Percentiles rank a stretch among this genome's conserved stretches.
Conservation (phyloP, 371 early-diverging fungal genomes). For the Mucor lusitanicus region DNA sequence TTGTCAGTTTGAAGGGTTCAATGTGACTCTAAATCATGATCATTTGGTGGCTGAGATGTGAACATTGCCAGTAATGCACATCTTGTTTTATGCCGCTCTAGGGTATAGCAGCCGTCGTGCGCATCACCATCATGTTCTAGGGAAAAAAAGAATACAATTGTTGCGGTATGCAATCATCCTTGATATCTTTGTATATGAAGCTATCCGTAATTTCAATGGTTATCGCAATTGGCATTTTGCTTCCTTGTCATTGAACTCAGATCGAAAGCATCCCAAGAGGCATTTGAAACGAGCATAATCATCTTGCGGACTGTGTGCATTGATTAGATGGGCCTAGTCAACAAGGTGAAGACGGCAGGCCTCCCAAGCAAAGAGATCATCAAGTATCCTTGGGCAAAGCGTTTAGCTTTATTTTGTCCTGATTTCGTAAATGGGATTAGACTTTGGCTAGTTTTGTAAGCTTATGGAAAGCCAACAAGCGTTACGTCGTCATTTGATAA, state of each 20-base stretch:
- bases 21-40: constrained; percentile 2
- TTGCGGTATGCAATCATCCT: not conserved
- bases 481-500: too few species aligned
- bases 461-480: too few species aligned
- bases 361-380: too few species aligned
- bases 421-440: too few species aligned
- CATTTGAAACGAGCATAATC: too few species aligned
- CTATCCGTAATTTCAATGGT: not conserved
- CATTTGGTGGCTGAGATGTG: not conserved
- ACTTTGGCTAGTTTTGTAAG: too few species aligned
- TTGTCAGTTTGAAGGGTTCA: not conserved
- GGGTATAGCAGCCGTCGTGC: not conserved
- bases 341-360: too few species aligned
- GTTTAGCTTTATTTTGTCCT: too few species aligned
- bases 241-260: not conserved
- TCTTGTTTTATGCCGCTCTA: not conserved
- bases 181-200: not conserved
- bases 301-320: not conserved
- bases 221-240: not conserved
- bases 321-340: not conserved
- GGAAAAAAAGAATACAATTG: too few species aligned
- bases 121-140: too few species aligned
- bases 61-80: not conserved
- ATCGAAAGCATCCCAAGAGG: too few species aligned
- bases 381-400: too few species aligned